Base-by-base conservation (phyloP, 805 yeast species). In the Maudiozyma serrabonitensis region DNA sequence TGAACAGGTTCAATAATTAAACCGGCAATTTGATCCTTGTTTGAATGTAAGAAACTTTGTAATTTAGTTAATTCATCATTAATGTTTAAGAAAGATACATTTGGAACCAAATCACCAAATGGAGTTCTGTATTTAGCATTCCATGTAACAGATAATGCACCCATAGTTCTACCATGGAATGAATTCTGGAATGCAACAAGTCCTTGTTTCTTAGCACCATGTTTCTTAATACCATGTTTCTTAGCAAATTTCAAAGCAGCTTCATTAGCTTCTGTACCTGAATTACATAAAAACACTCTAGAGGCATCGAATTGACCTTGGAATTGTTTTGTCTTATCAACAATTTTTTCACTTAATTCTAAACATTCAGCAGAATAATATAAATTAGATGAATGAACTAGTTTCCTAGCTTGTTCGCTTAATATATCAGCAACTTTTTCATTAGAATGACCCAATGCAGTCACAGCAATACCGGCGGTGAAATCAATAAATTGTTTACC, bases 1-100 rank as follows among this genome's bases (percentile, higher is more conserved):
- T 93, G 99, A 51, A 93, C 83, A 21, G 99, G 99, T 69, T 93
- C 99, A 38, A 93, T 82, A 49, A 93, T 93, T 31, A 93, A 93
- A 48, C 90, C 99, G 58, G 95, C 87, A 16, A 62, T 25, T 43
- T 85, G 76, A 32, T 79, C 65, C 3, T 55, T 55, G 16, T 58
- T 54, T 7, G 54, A 18, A 1, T 31, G n/a, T 11, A 66, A 48
- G 38, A 49, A 57, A 31, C 53, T 55, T 44, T 57, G 56, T 23
- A 65, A 50, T 35, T 56, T 56, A 1, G 59, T 56, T 46, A 65
- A 47, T 45, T 63, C 57, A 39, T 74, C 74, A 42, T 70, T 66
- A 6, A 69, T 56, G 46, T 64, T 62, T 48, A 72, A 57, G 41
- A 77, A 63, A 7, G 68, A 61, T 48, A 89, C 85, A 11, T 96